Base-by-base conservation (phyloP, 1,284 basidiomycete genomes). In the Cryptococcus maquisensis region DNA sequence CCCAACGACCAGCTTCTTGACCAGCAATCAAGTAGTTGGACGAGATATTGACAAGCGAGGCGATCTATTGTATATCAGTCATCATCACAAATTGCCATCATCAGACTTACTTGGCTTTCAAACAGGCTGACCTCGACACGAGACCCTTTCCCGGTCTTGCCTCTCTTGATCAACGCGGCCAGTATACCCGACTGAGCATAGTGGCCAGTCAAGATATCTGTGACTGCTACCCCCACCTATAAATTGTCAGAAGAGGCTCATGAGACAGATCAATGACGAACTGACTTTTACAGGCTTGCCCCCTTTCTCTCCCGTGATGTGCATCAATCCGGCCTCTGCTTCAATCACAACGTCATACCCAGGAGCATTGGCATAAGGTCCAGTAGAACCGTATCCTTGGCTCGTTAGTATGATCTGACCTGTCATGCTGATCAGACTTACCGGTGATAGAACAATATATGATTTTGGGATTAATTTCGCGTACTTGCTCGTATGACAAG, bases 311-410 rank as follows among this genome's bases (percentile, higher is more conserved):
- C 93, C 93, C 9, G 94, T 97, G 67, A 94, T 94, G 74, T 94
- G 90, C 90, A 95, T 94, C 47, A 95, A 76, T 13, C 92, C 92
- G 26, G 91, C 91, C 76, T 95, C 90, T 12, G 85, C 91, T 71
- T 93, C 90, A 40, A 93, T 88, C 35, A 90, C 82, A 26, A 94
- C 92, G 71, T 95, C 91, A 74, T 95, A 95, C 5, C 92, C 93
- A 13, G 91, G 87, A 37, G 86, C 84, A 56, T 83, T 80, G 43
- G 85, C 80, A 67, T 87, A 95, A 4, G 93, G 92, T 1, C 93
- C 93, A 0, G 89, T 93, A 65, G 96, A 92, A 0, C 93, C 94
- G 73, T 96, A 96, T 18, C 92, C 92, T 91, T 38, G n/a, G n/a
- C 36, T 45, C 46, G n/a, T 35, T 4, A 21, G 42, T 15, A 4